phyloP scores from a whole-genome alignment of 192 early-diverging fungal genomes.

The Podila epigama region DNA sequence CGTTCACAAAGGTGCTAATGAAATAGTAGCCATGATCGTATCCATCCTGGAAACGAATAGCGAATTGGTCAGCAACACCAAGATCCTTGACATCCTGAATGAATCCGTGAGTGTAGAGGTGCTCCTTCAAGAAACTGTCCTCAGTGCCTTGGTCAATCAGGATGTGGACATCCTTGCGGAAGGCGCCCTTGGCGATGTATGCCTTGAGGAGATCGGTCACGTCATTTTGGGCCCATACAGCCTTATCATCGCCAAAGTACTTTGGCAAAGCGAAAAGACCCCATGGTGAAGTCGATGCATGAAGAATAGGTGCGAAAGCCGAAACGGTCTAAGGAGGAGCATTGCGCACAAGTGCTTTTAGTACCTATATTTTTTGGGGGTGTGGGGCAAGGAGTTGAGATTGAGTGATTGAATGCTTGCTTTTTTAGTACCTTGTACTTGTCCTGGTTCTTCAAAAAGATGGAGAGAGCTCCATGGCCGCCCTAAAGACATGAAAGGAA shows the following conservation, averaged over 20 bases:
- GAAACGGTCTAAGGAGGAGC: conserved; percentile 59
- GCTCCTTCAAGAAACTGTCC: conserved; percentile 73
- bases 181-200: conserved; percentile 39
- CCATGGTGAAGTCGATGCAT: conserved; percentile 76
- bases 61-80: conserved; percentile 57
- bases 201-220: conserved; percentile 70
- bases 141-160: conserved; percentile 61
- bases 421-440: conserved; percentile 59
- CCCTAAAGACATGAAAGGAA: conserved; percentile 54
- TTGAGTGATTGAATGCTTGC: background rate
- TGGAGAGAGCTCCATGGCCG: conserved; percentile 87
- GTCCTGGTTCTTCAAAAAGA: conserved; percentile 76
- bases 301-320: conserved; percentile 85
- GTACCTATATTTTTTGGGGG: background rate
- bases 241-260: conserved; percentile 71
- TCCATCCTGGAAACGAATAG: conserved; percentile 73
- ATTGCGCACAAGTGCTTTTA: background rate
- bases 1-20: conserved; percentile 78
- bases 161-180: conserved; percentile 30
- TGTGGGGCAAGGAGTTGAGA: background rate
- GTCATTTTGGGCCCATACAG: conserved; percentile 78
- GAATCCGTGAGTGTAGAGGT: conserved; percentile 71
- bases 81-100: conserved; percentile 52
- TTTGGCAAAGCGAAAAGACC: conserved; percentile 81
- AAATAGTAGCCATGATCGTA: conserved; percentile 93